Evolutionary conservation across 2,329 filamentous ascomycete genomes (phyloP), one percentile per base, ranked within the genome.

Genomic region (Tolypocladium ophioglossoides): DNA sequence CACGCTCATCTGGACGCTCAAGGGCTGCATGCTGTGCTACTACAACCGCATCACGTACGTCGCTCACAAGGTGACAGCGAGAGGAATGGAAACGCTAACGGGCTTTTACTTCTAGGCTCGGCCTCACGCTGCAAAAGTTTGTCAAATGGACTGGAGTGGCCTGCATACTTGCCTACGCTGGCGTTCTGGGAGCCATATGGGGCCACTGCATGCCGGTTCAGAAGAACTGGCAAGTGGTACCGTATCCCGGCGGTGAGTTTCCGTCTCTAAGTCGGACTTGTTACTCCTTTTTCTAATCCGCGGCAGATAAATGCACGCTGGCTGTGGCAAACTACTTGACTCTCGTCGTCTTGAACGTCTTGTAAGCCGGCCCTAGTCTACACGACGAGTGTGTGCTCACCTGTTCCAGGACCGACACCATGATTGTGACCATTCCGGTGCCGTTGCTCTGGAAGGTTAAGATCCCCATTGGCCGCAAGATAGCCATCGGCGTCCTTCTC

Each of bases 11-110:
- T 75, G 73, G 70, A 59, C 65, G 49, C 61, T 75, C 27, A 75
- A 75, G 55, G 70, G 66, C 6, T 70, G 69, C 56, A 72, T 74
- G 60, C 58, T 74, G n/a, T 74, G 68, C 55, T 71, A 74, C 54
- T 74, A 72, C 56, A 63, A 66, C 49, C 66, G 73, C 44, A 65
- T 75, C 56, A 75, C 72, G 72, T 74, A 63, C 49, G 69, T 14
- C 38, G 4, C 22, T 59, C 14, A 8, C 6, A 1, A 8, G 12
- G 4, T 4, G 40, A 44, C 12, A 27, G 2, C 7, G 40, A 18
- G 12, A 16, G 7, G 6, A 14, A 44, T 22, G 22, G 12, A 7
- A 44, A 27, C 6, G 22, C 41, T 46, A 18, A 46, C 1, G 3
- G 2, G 24, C 2, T 9, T 18, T 30, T 14, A 47, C 12, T 3